phyloP scores from a whole-genome alignment of 768 basidiomycete species.

The Mycena indigotica region DNA sequence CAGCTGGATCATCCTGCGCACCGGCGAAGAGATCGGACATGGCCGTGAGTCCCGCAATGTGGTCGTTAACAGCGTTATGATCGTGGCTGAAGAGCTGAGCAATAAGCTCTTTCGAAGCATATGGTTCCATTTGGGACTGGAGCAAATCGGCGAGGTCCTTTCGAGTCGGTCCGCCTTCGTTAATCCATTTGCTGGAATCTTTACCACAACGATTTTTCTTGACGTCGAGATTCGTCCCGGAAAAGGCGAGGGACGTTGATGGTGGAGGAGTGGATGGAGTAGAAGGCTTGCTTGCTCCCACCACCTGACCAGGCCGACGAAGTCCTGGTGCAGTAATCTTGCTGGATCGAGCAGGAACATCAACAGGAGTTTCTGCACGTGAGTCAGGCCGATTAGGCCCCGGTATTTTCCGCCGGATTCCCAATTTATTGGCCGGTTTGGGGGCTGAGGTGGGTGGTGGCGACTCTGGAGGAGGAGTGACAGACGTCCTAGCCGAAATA shows the following conservation, averaged over 20 bases:
- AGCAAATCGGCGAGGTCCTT: conserved; percentile 87
- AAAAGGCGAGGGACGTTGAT: conserved; percentile 45
- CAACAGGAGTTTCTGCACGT: conserved; percentile 44
- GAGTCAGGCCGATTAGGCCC: conserved; percentile 58
- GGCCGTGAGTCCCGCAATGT: conserved; percentile 71
- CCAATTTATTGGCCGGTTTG: conserved; percentile 49
- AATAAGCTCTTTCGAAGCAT: conserved; percentile 74
- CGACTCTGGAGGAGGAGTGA: conserved; percentile 49
- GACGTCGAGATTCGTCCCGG: conserved; percentile 56
- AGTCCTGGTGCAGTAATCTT: conserved; percentile 40
- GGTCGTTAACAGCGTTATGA: conserved; percentile 93
- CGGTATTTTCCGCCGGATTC: conserved; percentile 74
- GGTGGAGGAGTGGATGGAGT: conserved; percentile 36
- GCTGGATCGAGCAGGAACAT: conserved; percentile 38
- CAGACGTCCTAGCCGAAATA: conserved; percentile 32
- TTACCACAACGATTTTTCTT: conserved; percentile 71
- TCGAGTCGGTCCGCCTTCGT: conserved; percentile 80
- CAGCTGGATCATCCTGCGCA: conserved; percentile 56
- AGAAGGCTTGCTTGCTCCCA: conserved; percentile 31
- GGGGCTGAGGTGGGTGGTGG: conserved; percentile 39
- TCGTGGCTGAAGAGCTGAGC: conserved; percentile 89
- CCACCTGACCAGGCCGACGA: conserved; percentile 44
- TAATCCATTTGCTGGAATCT: conserved; percentile 81
- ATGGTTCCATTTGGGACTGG: conserved; percentile 89
- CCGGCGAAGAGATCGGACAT: conserved; percentile 76